Evolutionary conservation across 257 asterid species (phyloP), one percentile per base, ranked within the genome.

Genomic region (Solanum chiquidenum): DNA sequence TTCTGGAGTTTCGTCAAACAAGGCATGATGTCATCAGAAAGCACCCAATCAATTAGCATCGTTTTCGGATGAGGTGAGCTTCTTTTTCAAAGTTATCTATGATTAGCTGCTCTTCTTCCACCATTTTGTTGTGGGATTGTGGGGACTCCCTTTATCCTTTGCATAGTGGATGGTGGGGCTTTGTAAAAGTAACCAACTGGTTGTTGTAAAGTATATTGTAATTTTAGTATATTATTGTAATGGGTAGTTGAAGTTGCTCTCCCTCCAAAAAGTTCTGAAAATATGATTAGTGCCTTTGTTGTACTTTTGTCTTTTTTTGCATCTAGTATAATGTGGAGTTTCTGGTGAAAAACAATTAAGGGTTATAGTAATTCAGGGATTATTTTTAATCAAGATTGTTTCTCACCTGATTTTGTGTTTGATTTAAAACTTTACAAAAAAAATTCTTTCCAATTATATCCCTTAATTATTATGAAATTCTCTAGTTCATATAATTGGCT

Each of bases 121-220:
- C 69, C 83, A 86, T 87, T 89, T 85, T 76, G 82, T 62, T 80
- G 93, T 91, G 93, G 92, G 90, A 87, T 91, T 75, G 91, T 89
- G 91, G 92, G 94, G 92, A 87, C 88, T 80, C 69, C 23, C 42
- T 11, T 69, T 38, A 14, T 86, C 31, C 80, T 91, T 89, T 88
- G 87, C 87, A 62, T 83, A 38, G 86, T 88, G 92, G 92, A 86
- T 84, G 40, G 90, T 85, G 88, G 91, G 89, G 60, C 84, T 42
- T 10, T 86, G 88, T 85, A 75, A 85, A 87, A 87, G 86, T 60
- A 79, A 62, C 86, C 77, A 58, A 58, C 60, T 72, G 87, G 86
- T 88, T 18, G 72, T 80, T 88, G 90, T 92, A 60, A 86, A 52
- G 64, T 86, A 38, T 38, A 29, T 44, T 86, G 83, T 86, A 72